A percentile compares a stretch with the other conserved stretches of the same genome.
phyloP scores from a whole-genome alignment of 2,329 filamentous ascomycete species.

The Colletotrichum truncatum region DNA sequence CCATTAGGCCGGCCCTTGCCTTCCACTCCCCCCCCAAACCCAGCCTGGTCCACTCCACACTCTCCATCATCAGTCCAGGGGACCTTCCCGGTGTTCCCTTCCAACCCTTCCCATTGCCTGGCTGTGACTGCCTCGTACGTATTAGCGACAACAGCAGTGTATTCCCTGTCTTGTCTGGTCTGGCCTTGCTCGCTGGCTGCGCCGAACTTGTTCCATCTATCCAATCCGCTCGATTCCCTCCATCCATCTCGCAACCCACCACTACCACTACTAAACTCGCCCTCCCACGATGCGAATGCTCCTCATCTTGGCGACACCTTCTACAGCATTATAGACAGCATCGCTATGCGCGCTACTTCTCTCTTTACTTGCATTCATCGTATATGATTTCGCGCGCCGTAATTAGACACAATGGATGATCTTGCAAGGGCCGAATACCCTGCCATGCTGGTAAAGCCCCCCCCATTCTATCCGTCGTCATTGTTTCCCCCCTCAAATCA shows the following conservation, averaged over 20 bases:
- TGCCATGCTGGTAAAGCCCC: slow-evolving; percentile 80
- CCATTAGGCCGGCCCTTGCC: background rate
- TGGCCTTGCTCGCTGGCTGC: slow-evolving; percentile 3
- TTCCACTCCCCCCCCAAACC: background rate
- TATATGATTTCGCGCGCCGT: slow-evolving; percentile 29
- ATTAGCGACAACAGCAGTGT: slow-evolving; percentile 8
- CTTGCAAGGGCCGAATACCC: slow-evolving; percentile 91
- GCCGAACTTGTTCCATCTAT: slow-evolving; percentile 11
- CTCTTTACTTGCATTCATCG: slow-evolving; percentile 22
- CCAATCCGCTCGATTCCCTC: slow-evolving; percentile 21
- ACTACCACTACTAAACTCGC: slow-evolving; percentile 16
- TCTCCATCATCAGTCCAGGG: slow-evolving; percentile 10
- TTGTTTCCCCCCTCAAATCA: background rate
- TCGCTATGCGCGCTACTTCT: slow-evolving; percentile 33
- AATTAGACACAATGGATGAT: slow-evolving; percentile 68
- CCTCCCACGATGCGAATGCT: slow-evolving; percentile 29
- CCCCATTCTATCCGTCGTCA: slow-evolving; percentile 1
- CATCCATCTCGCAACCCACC: slow-evolving; percentile 14
- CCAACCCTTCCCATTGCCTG: background rate
- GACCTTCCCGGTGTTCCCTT: slow-evolving; percentile 9
- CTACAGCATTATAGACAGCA: slow-evolving; percentile 30
- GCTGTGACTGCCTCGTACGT: slow-evolving; percentile 1
- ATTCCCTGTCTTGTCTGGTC: slow-evolving; percentile 11
- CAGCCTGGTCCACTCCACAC: slow-evolving; percentile 23
- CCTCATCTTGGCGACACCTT: slow-evolving; percentile 26